phyloP scores from a whole-genome alignment of 768 basidiomycete genomes.

The Boletellus ananiceps region DNA sequence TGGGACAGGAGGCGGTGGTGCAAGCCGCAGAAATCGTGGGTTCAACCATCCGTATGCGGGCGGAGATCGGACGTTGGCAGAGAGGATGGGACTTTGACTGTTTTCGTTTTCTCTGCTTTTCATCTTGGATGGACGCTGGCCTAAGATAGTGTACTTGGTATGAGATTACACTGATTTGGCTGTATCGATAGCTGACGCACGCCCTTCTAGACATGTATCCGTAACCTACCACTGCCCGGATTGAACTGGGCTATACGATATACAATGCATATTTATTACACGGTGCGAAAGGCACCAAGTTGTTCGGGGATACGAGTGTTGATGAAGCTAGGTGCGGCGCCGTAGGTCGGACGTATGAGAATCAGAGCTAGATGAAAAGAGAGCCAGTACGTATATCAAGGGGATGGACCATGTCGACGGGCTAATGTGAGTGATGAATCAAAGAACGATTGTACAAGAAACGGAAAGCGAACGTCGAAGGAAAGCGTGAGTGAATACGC shows the following conservation, averaged over 20 bases:
- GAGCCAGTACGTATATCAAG: conserved; percentile 4
- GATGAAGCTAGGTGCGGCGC: too few species aligned
- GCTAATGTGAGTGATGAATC: not conserved
- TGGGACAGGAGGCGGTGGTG: conserved; percentile 38
- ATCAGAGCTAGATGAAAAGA: not conserved
- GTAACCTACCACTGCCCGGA: conserved; percentile 24
- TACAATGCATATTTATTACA: conserved; percentile 28
- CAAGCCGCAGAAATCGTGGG: conserved; percentile 35
- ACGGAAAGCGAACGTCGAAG: too few species aligned
- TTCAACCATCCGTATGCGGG: conserved; percentile 33
- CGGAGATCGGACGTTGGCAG: conserved; percentile 78
- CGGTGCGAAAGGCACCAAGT: too few species aligned
- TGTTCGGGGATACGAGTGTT: too few species aligned
- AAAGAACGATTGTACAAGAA: too few species aligned
- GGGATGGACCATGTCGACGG: not conserved
- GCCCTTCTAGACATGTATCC: conserved; percentile 30
- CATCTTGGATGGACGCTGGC: conserved; percentile 20
- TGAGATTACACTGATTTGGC: conserved; percentile 14
- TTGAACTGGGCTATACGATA: conserved; percentile 18
- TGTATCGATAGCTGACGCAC: conserved; percentile 32
- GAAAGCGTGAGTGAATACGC: too few species aligned
- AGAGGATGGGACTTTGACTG: conserved; percentile 68
- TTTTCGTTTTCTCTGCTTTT: conserved; percentile 14
- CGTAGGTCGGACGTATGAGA: too few species aligned
- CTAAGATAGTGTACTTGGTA: conserved; percentile 37